Base-by-base conservation (phyloP, 1,284 basidiomycete species). In the Papiliotrema flavescens region DNA sequence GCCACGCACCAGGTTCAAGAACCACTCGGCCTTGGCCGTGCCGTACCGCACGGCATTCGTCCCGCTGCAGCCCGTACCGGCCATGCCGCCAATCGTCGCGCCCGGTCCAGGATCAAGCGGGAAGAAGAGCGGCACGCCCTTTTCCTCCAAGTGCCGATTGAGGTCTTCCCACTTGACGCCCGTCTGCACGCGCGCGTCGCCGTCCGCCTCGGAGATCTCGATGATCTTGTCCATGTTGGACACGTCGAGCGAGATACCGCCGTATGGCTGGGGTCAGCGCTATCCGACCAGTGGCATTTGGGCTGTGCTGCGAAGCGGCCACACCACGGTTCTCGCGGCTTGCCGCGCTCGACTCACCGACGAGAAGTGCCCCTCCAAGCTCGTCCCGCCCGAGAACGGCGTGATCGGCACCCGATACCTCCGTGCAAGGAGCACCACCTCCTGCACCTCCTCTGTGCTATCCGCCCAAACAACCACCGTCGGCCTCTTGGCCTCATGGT, bases 81-180 rank as follows among this genome's bases (percentile, higher is more conserved):
- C 80, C 90, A 98, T 96, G 0, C 93, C 94, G 26, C 92, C 93
- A 35, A 96, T 86, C 0, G 89, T 91, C 0, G 92, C 91, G 8
- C 79, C 78, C 22, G 76, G 73, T 53, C 73, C 74, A 11, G 89
- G 90, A 66, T 92, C 89, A 60, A 94, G 85, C 0, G 93, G 93
- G 70, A 94, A 95, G 80, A 96, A 96, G 14, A 96, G 74, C 0
- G 86, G 85, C 47, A 89, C 84, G 6, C 84, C 87, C 73, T 85
- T 81, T 49, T 85, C 80, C 61, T 81, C 81, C 19, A 95, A 78
- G 4, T 80, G 80, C 20, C 84, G 83, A 65, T 97, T 97, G 42
- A 97, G 81, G 22, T 89, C 86, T 78, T 92, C 85, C 88, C 91
- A 96, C 37, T 84, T 82, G 17, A 84, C 80, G 6, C 90, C 93